Percentiles rank a stretch among this genome's conserved stretches.
These are phyloP conservation scores for Baorangia bicolor DNA, from an alignment of 768 basidiomycete genomes.

Conservation along the genomic window DNA sequence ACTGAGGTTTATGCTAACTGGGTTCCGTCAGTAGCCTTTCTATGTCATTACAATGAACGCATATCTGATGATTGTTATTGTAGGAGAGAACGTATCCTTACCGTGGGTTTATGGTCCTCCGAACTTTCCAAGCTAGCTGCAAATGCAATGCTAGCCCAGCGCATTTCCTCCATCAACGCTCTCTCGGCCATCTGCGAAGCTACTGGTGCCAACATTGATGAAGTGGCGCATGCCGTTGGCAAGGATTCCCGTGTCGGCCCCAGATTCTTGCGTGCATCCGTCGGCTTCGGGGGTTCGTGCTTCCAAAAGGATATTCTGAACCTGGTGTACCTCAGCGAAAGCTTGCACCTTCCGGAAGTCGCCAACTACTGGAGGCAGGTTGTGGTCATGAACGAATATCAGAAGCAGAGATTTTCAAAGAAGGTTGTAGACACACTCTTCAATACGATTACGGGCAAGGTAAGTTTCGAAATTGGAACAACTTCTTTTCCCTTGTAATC, in stretches of 20 bases:
- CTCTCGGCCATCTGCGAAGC: constrained; percentile 98
- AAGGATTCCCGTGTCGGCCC: constrained; percentile 90
- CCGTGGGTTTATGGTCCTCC: constrained; percentile 97
- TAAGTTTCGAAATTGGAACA: constrained; percentile 28
- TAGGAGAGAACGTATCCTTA: constrained; percentile 77
- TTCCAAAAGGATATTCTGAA: constrained; percentile 99
- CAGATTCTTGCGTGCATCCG: constrained; percentile 93
- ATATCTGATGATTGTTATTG: constrained; percentile 1
- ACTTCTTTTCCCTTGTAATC: not conserved
- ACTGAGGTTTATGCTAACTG: constrained; percentile 90
- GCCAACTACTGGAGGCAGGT: constrained; percentile 98
- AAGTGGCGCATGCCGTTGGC: constrained; percentile 93
- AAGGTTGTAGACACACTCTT: constrained; percentile 96
- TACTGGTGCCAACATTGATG: constrained; percentile 98
- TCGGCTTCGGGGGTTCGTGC: constrained; percentile 97
- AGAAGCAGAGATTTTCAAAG: constrained; percentile 94
- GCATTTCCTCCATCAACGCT: constrained; percentile 97
- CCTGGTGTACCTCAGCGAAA: constrained; percentile 95
- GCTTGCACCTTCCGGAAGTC: constrained; percentile 92
- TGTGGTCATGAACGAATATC: constrained; percentile 98
- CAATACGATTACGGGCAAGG: constrained; percentile 97
- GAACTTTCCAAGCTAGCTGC: constrained; percentile 98
- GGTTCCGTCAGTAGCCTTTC: constrained; percentile 71
- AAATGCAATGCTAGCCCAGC: constrained; percentile 99
- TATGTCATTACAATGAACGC: not conserved